Evolutionary conservation across 2,329 filamentous ascomycete species (phyloP), one percentile per base, ranked within the genome.

Genomic region (Aspergillus sp.): DNA sequence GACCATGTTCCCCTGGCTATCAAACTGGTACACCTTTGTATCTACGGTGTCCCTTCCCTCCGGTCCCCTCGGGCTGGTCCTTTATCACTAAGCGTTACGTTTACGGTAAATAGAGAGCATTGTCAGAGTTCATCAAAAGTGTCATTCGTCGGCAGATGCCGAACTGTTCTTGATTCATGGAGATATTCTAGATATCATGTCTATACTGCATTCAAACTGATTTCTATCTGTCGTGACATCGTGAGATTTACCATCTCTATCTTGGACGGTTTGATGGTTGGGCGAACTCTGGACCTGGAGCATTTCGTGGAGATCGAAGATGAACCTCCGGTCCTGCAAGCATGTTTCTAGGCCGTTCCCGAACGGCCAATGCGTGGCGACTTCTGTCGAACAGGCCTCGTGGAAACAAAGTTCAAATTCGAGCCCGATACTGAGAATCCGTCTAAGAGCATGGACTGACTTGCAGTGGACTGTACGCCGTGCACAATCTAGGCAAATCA

Each of bases 201-300:
- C 22, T 51, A 51, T 29, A 24, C 6, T 50, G 20, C 16, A 26
- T 32, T 51, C 46, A 10, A 24, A 24, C 26, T 29, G 12, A 31
- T 22, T n/a, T 55, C 24, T 46, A 29, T 47, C 29, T 29, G n/a
- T 55, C 53, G 26, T 55, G 22, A 55, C 53, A 49, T 55, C 53
- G 53, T 55, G 52, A 55, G 31, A 18, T 36, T 54, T 12, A 31
- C 42, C 42, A 54, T 54, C 52, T 45, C 18, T 46, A 20, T 31
- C 32, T 45, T 24, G 20, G 36, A 42, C 26, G 31, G 32, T 12
- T 6, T 52, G 24, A 22, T 12, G 12, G n/a, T 24, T 16, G 20
- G 20, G 22, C 9, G 16, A 46, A 22, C 18, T 22, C 6, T 47
- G n/a, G 9, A 47, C 18, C 22, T 18, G 18, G 22, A 24, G 14